Evolutionary conservation across 2,329 filamentous ascomycete genomes (phyloP).

Genomic region (Coleophoma cylindrospora): DNA sequence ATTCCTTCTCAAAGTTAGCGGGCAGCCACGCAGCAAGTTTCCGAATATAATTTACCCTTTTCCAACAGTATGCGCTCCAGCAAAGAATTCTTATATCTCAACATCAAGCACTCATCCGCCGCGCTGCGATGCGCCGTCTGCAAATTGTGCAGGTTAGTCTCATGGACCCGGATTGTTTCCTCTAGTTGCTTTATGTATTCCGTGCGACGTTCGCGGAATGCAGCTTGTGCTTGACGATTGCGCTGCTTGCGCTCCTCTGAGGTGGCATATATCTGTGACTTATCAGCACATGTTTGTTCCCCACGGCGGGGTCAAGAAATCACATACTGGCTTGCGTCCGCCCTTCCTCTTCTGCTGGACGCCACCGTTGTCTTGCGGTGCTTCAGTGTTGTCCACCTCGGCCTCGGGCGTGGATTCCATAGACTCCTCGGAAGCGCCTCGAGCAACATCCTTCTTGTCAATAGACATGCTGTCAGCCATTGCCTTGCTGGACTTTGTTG

Average conservation of each 20-base stretch:
- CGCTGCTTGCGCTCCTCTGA: constrained; percentile 98
- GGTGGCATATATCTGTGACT: constrained; percentile 84
- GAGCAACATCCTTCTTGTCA: constrained; percentile 51
- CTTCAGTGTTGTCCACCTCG: constrained; percentile 32
- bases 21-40: background rate
- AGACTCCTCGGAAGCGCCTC: constrained; percentile 59
- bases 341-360: constrained; percentile 87
- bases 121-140: constrained; percentile 93
- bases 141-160: constrained; percentile 86
- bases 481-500: constrained; percentile 4
- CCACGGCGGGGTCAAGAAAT: constrained; percentile 6
- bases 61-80: constrained; percentile 93
- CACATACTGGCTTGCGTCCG: constrained; percentile 87
- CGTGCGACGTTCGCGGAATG: constrained; percentile 91
- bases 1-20: constrained; percentile 56
- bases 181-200: constrained; percentile 99
- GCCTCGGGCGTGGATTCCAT: constrained; percentile 52
- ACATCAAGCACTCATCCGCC: constrained; percentile 95
- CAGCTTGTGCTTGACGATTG: constrained; percentile 94
- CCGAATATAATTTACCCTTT: constrained; percentile 59
- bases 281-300: constrained; percentile 11
- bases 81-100: constrained; percentile 96
- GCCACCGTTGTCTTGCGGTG: constrained; percentile 43
- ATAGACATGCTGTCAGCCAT: constrained; percentile 67
- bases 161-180: constrained; percentile 94